These are phyloP conservation scores for Polysphondylium violaceum DNA, from an alignment of 78 protist species.

Conservation along the genomic window DNA sequence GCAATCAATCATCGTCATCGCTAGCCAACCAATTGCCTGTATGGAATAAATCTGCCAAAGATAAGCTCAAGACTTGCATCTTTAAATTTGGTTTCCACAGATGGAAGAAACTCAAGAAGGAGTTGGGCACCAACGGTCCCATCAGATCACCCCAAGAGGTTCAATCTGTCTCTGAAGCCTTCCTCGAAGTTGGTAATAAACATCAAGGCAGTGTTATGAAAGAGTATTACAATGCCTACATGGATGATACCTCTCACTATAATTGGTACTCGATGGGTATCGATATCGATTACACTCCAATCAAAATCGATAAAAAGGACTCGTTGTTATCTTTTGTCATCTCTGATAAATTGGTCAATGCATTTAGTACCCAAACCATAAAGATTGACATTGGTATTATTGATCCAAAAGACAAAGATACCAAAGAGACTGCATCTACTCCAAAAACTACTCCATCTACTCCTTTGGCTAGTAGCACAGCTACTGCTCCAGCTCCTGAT, in stretches of 20 bases:
- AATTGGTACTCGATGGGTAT: constrained; percentile 57
- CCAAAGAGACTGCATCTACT: constrained; percentile 1
- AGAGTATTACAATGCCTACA: constrained; percentile 18
- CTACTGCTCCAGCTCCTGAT: constrained; percentile 2
- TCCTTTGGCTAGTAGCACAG: constrained; percentile 2
- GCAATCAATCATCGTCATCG: neutral
- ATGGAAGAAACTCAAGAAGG: constrained; percentile 60
- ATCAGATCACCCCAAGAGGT: constrained; percentile 26
- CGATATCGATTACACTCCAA: constrained; percentile 26
- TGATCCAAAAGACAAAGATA: neutral
- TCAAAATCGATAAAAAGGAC: neutral
- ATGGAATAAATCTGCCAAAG: constrained; percentile 64
- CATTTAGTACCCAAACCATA: constrained; percentile 1
- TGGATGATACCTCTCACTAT: constrained; percentile 59
- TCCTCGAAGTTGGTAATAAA: constrained; percentile 39
- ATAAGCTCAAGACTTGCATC: constrained; percentile 21
- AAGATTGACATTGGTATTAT: neutral
- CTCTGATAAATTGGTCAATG: constrained; percentile 1
- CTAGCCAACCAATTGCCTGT: constrained; percentile 15
- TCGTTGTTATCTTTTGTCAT: neutral
- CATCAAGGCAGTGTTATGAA: constrained; percentile 15
- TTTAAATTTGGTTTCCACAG: constrained; percentile 58
- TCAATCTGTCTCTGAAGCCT: constrained; percentile 55
- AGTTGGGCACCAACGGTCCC: neutral
- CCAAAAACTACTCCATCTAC: constrained; percentile 1